Base-by-base conservation (phyloP, 2,329 filamentous ascomycete species). In the Polychaeton citri region DNA sequence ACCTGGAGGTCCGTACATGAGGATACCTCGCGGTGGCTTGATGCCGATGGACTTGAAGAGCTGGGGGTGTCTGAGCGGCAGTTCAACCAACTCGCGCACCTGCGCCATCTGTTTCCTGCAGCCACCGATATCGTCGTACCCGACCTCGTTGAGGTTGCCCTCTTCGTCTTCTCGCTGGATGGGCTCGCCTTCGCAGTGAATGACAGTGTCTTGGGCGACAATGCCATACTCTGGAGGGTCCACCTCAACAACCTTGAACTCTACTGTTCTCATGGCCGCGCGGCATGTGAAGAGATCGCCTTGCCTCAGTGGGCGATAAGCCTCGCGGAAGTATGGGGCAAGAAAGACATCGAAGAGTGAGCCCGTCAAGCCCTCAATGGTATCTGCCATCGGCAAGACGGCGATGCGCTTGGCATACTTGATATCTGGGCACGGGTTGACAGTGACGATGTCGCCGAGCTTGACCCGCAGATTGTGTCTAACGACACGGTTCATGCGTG, bases 381-480 rank as follows among this genome's bases (percentile, higher is more conserved):
- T 96, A 62, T 98, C 90, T 60, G 90, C 87, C 54, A 98, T 96
- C 43, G 90, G 90, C 32, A 98, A 81, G 41, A 98, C 90, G 43
- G 90, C 90, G 59, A 98, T 95, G 56, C 90, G 85, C 75, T 98
- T 98, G 65, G 92, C 90, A 63, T 98, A 98, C 94, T 98, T 98
- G 72, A 98, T 98, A 63, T 98, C 90, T 13, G 90, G 88, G 69
- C 90, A 98, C 37, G 92, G 78, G 66, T 96, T 86, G 46, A 98
- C 86, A 42, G 87, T 95, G 64, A 98, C 81, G 58, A 96, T 83
- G 59, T 98, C 90, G 58, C 90, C 90, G 58, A 95, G 88, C 78
- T 96, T 96, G 55, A 98, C 88, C 39, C 90, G 81, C 45, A 98
- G 75, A 65, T 98, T 98, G 73, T 96, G 90, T 61, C 90, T 81